Evolutionary conservation across 1,139 yeast species (phyloP).

Genomic region (Debaryomycetaceae sp.): DNA sequence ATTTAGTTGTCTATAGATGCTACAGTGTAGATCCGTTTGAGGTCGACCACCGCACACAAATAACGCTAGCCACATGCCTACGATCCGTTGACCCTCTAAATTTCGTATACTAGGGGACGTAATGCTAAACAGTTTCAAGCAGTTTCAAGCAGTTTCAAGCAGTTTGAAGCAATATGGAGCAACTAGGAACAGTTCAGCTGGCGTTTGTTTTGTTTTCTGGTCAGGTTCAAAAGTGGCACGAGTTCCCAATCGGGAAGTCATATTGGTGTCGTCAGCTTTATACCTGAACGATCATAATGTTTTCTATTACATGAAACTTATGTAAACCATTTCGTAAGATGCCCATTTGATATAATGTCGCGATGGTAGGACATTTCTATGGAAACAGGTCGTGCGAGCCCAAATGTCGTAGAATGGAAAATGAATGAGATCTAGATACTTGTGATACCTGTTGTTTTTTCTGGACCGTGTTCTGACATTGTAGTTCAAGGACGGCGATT

Average conservation of each 20-base stretch:
- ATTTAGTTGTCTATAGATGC: no score
- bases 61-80: no score
- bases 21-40: no score
- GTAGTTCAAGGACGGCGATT: background rate
- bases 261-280: background rate
- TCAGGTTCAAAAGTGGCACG: background rate
- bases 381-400: background rate
- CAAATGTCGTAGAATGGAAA: background rate
- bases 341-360: no score
- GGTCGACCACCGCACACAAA: no score
- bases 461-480: background rate
- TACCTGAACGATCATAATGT: background rate
- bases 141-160: no score
- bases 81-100: no score
- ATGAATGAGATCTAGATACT: background rate
- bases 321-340: background rate
- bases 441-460: background rate
- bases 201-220: no score
- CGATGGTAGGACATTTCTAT: background rate
- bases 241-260: background rate
- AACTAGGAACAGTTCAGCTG: no score
- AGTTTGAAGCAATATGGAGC: no score
- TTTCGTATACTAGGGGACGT: no score
- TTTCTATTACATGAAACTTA: background rate
- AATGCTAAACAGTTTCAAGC: no score